These are phyloP conservation scores for Puccinia coronata DNA, from an alignment of 1,284 basidiomycete species.

Conservation along the genomic window DNA sequence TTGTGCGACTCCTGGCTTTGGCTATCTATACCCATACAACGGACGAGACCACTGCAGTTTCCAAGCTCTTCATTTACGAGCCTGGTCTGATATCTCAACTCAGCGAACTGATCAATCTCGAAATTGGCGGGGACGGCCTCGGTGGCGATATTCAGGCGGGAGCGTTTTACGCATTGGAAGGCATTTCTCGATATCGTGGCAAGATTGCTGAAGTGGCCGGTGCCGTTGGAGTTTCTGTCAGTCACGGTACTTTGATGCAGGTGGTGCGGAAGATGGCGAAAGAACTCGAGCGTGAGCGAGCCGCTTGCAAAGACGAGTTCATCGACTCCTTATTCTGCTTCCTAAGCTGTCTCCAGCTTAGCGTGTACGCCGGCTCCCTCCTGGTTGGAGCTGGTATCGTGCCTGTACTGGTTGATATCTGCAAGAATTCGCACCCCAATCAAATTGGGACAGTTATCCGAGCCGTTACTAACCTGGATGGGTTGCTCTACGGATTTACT, in stretches of 20 bases:
- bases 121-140: slow-evolving; percentile 62
- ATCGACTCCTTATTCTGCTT: slow-evolving; percentile 84
- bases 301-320: slow-evolving; percentile 63
- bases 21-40: slow-evolving; percentile 69
- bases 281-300: slow-evolving; percentile 63
- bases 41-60: slow-evolving; percentile 73
- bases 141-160: slow-evolving; percentile 74
- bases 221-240: slow-evolving; percentile 90
- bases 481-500: slow-evolving; percentile 82
- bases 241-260: slow-evolving; percentile 90
- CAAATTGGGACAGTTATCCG: slow-evolving; percentile 73
- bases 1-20: slow-evolving; percentile 79
- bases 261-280: slow-evolving; percentile 75
- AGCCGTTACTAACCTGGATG: slow-evolving; percentile 80
- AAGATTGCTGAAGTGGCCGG: slow-evolving; percentile 84
- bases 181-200: slow-evolving; percentile 77
- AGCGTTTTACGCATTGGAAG: slow-evolving; percentile 84
- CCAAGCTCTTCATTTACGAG: slow-evolving; percentile 87
- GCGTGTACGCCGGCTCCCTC: slow-evolving; percentile 82
- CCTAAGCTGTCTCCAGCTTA: slow-evolving; percentile 81
- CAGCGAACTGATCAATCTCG: slow-evolving; percentile 85
- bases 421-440: slow-evolving; percentile 72
- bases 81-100: no score
- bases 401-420: slow-evolving; percentile 81
- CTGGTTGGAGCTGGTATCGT: slow-evolving; percentile 95